Evolutionary conservation across 2,329 filamentous ascomycete species (phyloP), one percentile per base, ranked within the genome.

Genomic region (Sclerotiophoma versabilis): DNA sequence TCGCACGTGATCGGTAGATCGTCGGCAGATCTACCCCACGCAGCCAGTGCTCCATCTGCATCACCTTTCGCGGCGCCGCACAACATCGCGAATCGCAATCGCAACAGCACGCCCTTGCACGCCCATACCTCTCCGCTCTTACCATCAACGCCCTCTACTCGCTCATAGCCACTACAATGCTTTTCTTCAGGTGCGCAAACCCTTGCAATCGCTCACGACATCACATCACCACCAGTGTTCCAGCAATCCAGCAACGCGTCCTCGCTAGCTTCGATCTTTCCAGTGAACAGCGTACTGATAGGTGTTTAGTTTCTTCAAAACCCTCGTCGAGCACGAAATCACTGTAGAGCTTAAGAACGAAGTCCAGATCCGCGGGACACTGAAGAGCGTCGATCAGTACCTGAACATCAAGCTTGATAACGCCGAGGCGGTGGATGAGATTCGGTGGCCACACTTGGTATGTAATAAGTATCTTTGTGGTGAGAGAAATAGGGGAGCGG

Each of bases 341-440:
- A 98, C 93, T 39, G 92, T 99, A 74, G 95, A 99, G 82, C 90
- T 99, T 76, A 99, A 99, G 81, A 99, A 99, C 77, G 95, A 99
- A 79, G 96, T 99, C 68, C 92, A 93, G 74, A 96, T 99, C 76
- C 91, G 91, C 69, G 95, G 95, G 64, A 96, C 89, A 29, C 84
- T 99, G 64, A 99, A 98, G 83, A 96, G 91, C 72, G 93, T 99
- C 64, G 95, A 99, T 76, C 95, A 98, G 81, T 99, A 96, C 79
- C 86, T 99, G 72, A 99, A 99, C 80, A 97, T 99, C 80, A 98
- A 98, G 82, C 86, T 99, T 44, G 95, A 99, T 72, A 92, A 97
- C 72, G 96, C 98, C 58, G 84, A 88, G 60, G 93, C 98, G 26
- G 84, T 96, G 22, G 93, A 99, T 64, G 92, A 98, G 79, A 80